Conservation (phyloP, 495 filamentous ascomycete genomes). For the Beverwykella pulmonaria region DNA sequence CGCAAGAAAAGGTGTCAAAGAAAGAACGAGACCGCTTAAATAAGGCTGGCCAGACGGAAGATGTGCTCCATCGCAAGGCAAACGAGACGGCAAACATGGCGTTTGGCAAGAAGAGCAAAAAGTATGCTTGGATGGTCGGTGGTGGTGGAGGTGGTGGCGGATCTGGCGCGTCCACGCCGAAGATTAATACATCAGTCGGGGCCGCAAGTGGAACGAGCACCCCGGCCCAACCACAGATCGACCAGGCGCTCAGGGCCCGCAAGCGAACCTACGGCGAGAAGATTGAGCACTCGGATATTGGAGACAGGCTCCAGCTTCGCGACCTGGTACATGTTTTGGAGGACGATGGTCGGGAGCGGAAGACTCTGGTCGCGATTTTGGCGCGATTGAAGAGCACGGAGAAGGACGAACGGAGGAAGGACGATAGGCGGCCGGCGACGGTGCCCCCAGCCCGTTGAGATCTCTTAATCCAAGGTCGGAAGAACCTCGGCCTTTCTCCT, state of each 20-base stretch:
- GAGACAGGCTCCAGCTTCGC: slow-evolving; percentile 67
- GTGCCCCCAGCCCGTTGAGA: not conserved
- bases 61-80: slow-evolving; percentile 40
- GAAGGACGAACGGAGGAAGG: not conserved
- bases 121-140: slow-evolving; percentile 46
- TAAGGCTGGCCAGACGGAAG: slow-evolving; percentile 52
- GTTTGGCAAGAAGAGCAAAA: slow-evolving; percentile 42
- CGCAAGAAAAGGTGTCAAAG: slow-evolving; percentile 53
- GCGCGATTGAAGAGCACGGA: slow-evolving; percentile 4
- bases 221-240: slow-evolving; percentile 11
- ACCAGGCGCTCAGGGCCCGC: slow-evolving; percentile 43
- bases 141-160: slow-evolving; percentile 16
- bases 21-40: slow-evolving; percentile 58
- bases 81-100: slow-evolving; percentile 45
- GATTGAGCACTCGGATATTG: slow-evolving; percentile 64
- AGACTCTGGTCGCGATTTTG: slow-evolving; percentile 39
- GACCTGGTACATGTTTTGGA: slow-evolving; percentile 70
- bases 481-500: too few species aligned
- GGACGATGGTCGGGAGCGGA: slow-evolving; percentile 58
- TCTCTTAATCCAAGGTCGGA: not conserved
- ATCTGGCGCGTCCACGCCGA: slow-evolving; percentile 40
- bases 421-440: not conserved
- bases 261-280: slow-evolving; percentile 56
- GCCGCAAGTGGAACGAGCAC: slow-evolving; percentile 21
- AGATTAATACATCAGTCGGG: slow-evolving; percentile 38